These are phyloP conservation scores for Dipteronia sinensis DNA, from an alignment of 345 rosid genomes.

Conservation along the genomic window DNA sequence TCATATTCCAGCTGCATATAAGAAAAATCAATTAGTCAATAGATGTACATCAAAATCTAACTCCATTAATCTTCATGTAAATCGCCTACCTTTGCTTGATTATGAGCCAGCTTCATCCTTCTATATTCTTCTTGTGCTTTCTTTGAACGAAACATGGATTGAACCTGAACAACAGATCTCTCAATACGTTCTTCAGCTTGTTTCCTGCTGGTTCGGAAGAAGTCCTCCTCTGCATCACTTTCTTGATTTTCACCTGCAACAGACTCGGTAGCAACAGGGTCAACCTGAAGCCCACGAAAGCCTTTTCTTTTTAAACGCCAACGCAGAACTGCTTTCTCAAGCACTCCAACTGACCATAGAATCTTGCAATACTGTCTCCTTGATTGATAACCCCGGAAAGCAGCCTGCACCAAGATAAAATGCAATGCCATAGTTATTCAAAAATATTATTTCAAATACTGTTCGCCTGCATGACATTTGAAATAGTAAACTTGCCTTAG, in stretches of 20 bases:
- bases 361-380: conserved; percentile 80
- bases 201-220: conserved; percentile 66
- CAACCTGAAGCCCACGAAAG: conserved; percentile 75
- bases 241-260: conserved; percentile 31
- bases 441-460: background rate
- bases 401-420: conserved; percentile 57
- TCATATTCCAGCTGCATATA: conserved; percentile 71
- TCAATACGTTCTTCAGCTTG: conserved; percentile 93
- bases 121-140: conserved; percentile 87
- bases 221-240: conserved; percentile 67
- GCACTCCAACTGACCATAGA: conserved; percentile 89
- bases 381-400: conserved; percentile 80
- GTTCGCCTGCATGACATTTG: background rate
- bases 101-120: conserved; percentile 74
- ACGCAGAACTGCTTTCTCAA: conserved; percentile 85
- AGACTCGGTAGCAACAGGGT: conserved; percentile 39
- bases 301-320: conserved; percentile 93
- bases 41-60: background rate
- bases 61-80: conserved; percentile 2
- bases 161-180: conserved; percentile 82
- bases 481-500: background rate
- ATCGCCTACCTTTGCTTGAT: conserved; percentile 62
- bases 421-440: conserved; percentile 9
- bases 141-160: conserved; percentile 95
- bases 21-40: conserved; percentile 7